Evolutionary conservation across 305 asterid species (phyloP).

Genomic region (Fraxinus velutina): DNA sequence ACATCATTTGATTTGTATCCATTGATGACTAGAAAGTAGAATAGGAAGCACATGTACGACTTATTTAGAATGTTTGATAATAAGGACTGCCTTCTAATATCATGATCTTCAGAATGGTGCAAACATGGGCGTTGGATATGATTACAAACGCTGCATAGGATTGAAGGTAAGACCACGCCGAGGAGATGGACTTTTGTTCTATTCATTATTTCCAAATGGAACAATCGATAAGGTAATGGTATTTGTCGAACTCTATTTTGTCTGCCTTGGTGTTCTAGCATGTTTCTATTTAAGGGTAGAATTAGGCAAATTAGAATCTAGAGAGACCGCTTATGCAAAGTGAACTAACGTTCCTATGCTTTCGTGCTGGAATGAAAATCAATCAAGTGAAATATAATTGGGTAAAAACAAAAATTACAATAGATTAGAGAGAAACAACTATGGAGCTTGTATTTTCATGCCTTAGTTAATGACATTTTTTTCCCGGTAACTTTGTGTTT

Average conservation of each 20-base stretch:
- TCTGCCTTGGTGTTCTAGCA: background rate
- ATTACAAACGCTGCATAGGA: slow-evolving; percentile 59
- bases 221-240: slow-evolving; percentile 58
- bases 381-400: background rate
- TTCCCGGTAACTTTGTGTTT: background rate
- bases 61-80: background rate
- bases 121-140: slow-evolving; percentile 49
- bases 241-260: background rate
- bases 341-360: background rate
- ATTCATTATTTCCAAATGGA: slow-evolving; percentile 60
- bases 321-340: background rate
- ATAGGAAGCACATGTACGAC: background rate
- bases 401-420: background rate
- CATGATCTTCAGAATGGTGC: slow-evolving; percentile 46
- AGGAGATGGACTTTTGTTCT: slow-evolving; percentile 86
- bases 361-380: background rate
- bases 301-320: background rate
- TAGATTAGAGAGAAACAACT: background rate
- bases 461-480: background rate
- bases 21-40: background rate
- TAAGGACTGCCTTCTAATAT: slow-evolving; percentile 15
- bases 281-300: background rate
- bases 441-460: background rate
- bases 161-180: slow-evolving; percentile 68
- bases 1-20: background rate